phyloP scores from a whole-genome alignment of 148 eudicot species.

The Arctostaphylos glauca region DNA sequence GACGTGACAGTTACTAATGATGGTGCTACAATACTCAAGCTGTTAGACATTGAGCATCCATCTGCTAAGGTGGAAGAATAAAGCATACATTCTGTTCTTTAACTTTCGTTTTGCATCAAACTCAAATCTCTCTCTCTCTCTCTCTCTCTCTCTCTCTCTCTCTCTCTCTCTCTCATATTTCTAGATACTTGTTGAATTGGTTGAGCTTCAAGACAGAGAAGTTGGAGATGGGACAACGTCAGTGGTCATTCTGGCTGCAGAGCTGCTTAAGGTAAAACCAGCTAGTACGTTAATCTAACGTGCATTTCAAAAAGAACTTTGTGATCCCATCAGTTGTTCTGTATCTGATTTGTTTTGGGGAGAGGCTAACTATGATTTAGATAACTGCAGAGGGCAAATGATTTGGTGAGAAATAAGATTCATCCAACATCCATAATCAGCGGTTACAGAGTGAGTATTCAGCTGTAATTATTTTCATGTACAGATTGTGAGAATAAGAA shows the following conservation, averaged over 20 bases:
- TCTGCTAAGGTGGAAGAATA: conserved; percentile 76
- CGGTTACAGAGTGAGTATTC: conserved; percentile 72
- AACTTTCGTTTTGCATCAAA: background rate
- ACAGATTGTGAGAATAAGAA: background rate
- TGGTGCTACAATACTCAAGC: conserved; percentile 89
- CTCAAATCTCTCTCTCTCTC: too few species aligned
- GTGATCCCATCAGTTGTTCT: too few species aligned
- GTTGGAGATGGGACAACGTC: conserved; percentile 99
- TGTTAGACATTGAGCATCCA: conserved; percentile 97
- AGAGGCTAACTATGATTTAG: background rate
- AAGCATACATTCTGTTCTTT: background rate
- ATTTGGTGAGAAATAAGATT: conserved; percentile 89
- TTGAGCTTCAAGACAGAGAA: conserved; percentile 97
- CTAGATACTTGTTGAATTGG: conserved; percentile 94
- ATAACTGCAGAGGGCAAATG: conserved; percentile 83
- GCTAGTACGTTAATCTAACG: background rate
- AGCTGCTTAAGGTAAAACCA: conserved; percentile 79
- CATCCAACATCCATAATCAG: conserved; percentile 93
- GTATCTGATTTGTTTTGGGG: too few species aligned
- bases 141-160: too few species aligned
- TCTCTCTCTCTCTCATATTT: background rate
- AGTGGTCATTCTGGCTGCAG: conserved; percentile 94
- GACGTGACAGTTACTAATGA: conserved; percentile 95
- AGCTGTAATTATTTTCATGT: background rate
- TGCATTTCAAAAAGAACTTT: background rate